Evolutionary conservation across 2,329 filamentous ascomycete species (phyloP).

Genomic region (Trichophyton schoenleinii): DNA sequence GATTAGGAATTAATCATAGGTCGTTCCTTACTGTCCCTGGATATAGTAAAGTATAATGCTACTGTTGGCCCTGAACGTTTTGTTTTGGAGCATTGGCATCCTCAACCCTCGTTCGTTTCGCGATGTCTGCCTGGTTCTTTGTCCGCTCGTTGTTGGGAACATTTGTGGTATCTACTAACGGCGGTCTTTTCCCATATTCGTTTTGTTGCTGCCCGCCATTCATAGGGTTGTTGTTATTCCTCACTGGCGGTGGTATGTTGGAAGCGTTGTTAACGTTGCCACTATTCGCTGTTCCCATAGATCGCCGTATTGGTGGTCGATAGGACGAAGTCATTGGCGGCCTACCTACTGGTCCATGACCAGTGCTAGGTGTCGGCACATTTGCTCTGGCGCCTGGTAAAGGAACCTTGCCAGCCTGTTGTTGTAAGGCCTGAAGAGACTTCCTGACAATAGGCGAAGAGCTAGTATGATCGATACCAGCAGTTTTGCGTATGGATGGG

Average conservation of each 20-base stretch:
- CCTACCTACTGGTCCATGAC: slow-evolving; percentile 18
- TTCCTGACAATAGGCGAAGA: slow-evolving; percentile 56
- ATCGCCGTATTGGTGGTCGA: slow-evolving; percentile 34
- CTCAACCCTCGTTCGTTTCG: slow-evolving; percentile 9
- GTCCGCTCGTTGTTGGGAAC: slow-evolving; percentile 7
- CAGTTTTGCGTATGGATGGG: slow-evolving; percentile 79
- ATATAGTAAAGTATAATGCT: not conserved
- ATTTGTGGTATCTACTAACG: slow-evolving; percentile 36
- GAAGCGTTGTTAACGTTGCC: slow-evolving; percentile 8
- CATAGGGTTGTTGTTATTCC: not conserved
- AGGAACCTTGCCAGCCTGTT: slow-evolving; percentile 1
- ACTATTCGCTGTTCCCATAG: slow-evolving; percentile 19
- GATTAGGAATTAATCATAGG: not conserved
- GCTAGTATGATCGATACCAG: slow-evolving; percentile 68
- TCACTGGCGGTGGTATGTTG: slow-evolving; percentile 15
- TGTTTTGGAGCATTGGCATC: slow-evolving; percentile 13
- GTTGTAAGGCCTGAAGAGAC: slow-evolving; percentile 9
- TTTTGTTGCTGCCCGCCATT: slow-evolving; percentile 8
- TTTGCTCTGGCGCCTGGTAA: not conserved
- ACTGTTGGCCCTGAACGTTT: slow-evolving; percentile 1
- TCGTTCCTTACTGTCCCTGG: not conserved
- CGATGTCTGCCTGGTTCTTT: not conserved
- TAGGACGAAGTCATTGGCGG: slow-evolving; percentile 30
- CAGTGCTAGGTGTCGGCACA: not conserved
- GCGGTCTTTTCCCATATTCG: slow-evolving; percentile 31